Evolutionary conservation across 2,329 filamentous ascomycete species (phyloP).

Genomic region (Lecanicillium sp.): DNA sequence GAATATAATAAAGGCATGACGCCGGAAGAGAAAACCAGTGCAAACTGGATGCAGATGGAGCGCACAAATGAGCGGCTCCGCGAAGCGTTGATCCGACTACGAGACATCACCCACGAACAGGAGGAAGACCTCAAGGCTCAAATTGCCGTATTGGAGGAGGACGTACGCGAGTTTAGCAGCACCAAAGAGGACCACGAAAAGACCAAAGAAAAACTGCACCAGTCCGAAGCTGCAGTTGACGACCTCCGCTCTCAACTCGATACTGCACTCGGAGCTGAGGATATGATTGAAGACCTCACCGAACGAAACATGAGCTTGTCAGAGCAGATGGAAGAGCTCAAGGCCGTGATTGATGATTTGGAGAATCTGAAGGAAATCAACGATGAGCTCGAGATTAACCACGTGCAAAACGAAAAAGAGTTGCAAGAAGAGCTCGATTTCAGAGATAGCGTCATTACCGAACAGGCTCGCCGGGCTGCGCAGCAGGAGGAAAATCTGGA

Average conservation of each 20-base stretch:
- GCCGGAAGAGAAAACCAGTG: constrained; percentile 77
- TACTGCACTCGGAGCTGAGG: constrained; percentile 78
- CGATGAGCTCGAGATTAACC: constrained; percentile 89
- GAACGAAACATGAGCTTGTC: constrained; percentile 80
- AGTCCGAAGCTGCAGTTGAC: constrained; percentile 69
- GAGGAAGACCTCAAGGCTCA: constrained; percentile 74
- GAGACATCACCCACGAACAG: constrained; percentile 81
- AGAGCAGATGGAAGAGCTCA: constrained; percentile 78
- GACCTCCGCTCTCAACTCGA: constrained; percentile 90
- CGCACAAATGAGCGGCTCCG: constrained; percentile 80
- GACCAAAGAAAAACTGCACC: constrained; percentile 65
- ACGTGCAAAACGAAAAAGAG: constrained; percentile 88
- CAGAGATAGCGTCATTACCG: constrained; percentile 76
- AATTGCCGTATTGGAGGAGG: constrained; percentile 66
- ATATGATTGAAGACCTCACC: constrained; percentile 88
- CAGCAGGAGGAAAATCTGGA: constrained; percentile 76
- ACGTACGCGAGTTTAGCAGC: constrained; percentile 60
- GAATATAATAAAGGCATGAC: constrained; percentile 81
- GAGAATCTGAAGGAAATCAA: constrained; percentile 88
- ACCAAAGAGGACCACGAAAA: constrained; percentile 65
- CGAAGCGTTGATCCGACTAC: constrained; percentile 75
- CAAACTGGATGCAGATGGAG: constrained; percentile 89
- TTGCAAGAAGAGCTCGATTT: constrained; percentile 90
- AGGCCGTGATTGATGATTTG: constrained; percentile 75
- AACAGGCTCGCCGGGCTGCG: constrained; percentile 65